Conservation (phyloP, 306 rosid species). For the Quercus berberidifolia region DNA sequence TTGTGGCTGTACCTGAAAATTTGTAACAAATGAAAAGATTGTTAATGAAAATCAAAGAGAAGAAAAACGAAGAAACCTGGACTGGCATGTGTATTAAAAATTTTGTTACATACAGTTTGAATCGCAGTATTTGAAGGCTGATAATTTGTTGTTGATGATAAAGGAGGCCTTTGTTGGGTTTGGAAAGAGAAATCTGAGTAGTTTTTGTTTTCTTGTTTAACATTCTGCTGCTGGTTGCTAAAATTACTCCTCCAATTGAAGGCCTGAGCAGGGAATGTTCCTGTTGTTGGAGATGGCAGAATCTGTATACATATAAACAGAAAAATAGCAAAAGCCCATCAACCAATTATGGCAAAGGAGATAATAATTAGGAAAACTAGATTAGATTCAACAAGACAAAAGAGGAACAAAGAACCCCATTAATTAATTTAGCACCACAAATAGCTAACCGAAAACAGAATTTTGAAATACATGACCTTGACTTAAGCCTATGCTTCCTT, state of each 20-base stretch:
- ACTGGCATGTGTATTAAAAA: not conserved
- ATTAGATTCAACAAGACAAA: constrained; percentile 6
- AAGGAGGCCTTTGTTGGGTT: constrained; percentile 46
- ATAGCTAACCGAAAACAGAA: not conserved
- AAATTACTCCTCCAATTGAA: constrained; percentile 54
- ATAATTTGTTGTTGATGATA: constrained; percentile 37
- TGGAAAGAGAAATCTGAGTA: constrained; percentile 63
- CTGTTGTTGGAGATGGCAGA: constrained; percentile 86
- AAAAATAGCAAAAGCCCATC: not conserved
- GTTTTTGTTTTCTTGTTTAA: constrained; percentile 55
- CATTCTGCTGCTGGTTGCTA: constrained; percentile 35
- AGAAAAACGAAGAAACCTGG: not conserved
- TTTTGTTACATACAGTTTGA: constrained; percentile 39
- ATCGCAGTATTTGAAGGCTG: constrained; percentile 42
- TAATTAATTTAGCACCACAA: not conserved
- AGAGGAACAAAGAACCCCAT: not conserved
- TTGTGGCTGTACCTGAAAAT: constrained; percentile 30
- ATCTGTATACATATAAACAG: constrained; percentile 27
- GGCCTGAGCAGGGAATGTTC: constrained; percentile 55
- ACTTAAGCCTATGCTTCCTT: too few species aligned
- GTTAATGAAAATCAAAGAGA: too few species aligned
- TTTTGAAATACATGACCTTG: not conserved
- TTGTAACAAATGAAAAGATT: not conserved
- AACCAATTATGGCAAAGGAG: not conserved
- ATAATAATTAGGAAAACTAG: not conserved